Base-by-base conservation (phyloP, 352 stramenopile species). In the Pythium grandisporangium region DNA sequence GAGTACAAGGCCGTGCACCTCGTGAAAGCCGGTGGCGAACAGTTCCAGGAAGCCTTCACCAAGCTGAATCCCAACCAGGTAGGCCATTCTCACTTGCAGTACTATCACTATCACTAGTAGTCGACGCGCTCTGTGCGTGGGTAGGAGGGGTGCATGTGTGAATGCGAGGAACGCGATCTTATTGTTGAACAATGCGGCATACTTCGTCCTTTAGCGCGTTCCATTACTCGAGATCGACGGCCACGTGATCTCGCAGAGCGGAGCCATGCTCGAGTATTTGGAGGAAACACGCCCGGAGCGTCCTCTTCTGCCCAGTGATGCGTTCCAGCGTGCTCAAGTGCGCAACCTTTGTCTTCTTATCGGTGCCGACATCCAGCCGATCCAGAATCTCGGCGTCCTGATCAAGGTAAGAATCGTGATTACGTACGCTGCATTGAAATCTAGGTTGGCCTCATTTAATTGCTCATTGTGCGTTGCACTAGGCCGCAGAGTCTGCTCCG, bases 261-360 rank as follows among this genome's bases (percentile, higher is more conserved):
- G 83, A 25, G 84, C 88, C 10, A 97, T 97, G 44, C 70, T 98
- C 49, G 87, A 97, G 53, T 97, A 97, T 54, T 54, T 98, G 11
- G 88, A 97, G 30, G 70, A 89, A 42, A 82, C 70, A 21, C 88
- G 83, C 53, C 62, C 82, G 1, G 49, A 74, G 48, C 56, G 64
- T 23, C 56, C 67, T 21, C 51, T 97, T 36, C 58, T 97, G 41
- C 89, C 88, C 5, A 51, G 48, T 12, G 76, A 95, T 49, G 50
- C 63, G 7, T 53, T 88, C 30, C 55, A 75, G 13, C 72, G 80
- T 21, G 77, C 80, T 14, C 69, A 79, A 19, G 83, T 90, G 21
- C 77, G 80, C 57, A 89, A 94, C 55, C 63, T 97, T 40, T 89
- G 78, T 19, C 77, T 90, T 30, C 80, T 97, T 30, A 80, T 98